Base-by-base conservation (phyloP, 169 alveolate genomes). In the Plasmodium billcollinsi region DNA sequence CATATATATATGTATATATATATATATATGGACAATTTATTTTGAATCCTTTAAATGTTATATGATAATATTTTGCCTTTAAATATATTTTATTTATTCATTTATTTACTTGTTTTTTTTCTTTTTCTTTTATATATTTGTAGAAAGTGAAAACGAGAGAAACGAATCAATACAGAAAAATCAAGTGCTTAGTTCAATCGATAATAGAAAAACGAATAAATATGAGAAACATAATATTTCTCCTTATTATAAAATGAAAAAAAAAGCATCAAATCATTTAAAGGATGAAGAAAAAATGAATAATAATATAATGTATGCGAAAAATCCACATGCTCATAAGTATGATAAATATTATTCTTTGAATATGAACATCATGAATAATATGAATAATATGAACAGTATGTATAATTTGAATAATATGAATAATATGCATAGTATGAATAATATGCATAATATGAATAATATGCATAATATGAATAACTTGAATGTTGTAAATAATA, bases 121-220 rank as follows among this genome's bases (percentile, higher is more conserved):
- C 29, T 62, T 59, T 59, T 58, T 74, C 45, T 61, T 33, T 58
- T 50, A 20, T 24, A 21, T 63, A 50, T 62, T 58, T 76, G 33
- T 69, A 76, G 89, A 76, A n/a, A 66, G 20, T 58, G 89, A 76
- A 63, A 65, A 76, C 65, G 89, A 76, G 8, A 65, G 29, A 47
- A 65, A 65, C 65, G 50, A 50, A 12, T 9, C 69, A n/a, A 50
- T 39, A 20, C 49, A 43, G 15, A 76, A 52, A 39, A 63, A 76
- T 20, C 39, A 47, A 11, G n/a, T 52, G 15, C 0, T 54, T 26
- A 76, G 33, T 54, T 7, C 21, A 24, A 12, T 45, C 20, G 45
- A 29, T 6, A 39, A 12, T 52, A 66, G 52, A 26, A 58, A n/a
- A 47, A 63, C 15, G 24, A 52, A 14, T n/a, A 63, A 65, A 76